Evolutionary conservation across 208 protist species (phyloP).

Genomic region (Trichomonas tenax): DNA sequence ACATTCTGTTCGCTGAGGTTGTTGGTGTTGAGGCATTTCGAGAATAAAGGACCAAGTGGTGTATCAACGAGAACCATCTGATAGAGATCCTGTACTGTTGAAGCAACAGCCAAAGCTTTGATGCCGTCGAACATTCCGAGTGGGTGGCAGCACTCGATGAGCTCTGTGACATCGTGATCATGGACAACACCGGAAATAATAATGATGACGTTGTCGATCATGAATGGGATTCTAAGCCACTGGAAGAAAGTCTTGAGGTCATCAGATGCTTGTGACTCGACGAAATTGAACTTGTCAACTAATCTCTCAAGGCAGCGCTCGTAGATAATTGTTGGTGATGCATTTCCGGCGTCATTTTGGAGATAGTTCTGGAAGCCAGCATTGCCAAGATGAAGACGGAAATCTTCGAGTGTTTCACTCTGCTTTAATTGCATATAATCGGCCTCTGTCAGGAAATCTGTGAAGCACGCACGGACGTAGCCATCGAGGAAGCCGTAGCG

Average conservation of each 20-base stretch:
- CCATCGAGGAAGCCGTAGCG: background rate
- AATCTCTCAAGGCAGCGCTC: background rate
- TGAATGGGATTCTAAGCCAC: background rate
- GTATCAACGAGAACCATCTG: slow-evolving; percentile 43
- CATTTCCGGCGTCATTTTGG: background rate
- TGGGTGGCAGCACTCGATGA: background rate
- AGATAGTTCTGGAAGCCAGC: background rate
- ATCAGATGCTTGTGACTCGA: background rate
- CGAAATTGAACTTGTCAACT: background rate
- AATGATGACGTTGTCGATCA: slow-evolving; percentile 13
- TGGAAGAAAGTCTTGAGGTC: slow-evolving; percentile 13
- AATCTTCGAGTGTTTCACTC: slow-evolving; percentile 6
- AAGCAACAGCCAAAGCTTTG: background rate
- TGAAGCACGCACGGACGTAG: background rate
- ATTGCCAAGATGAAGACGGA: background rate
- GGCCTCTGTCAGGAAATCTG: background rate
- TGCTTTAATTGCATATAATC: slow-evolving; percentile 12
- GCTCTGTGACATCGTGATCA: background rate
- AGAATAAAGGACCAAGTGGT: slow-evolving; percentile 38
- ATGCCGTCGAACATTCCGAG: slow-evolving; percentile 16
- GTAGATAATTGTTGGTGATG: background rate
- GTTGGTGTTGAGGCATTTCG: slow-evolving; percentile 31
- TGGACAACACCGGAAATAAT: background rate
- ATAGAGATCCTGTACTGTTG: slow-evolving; percentile 35
- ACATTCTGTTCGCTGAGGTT: slow-evolving; percentile 39